Evolutionary conservation across 495 filamentous ascomycete species (phyloP).

Genomic region (Penicillium simplicissimum): DNA sequence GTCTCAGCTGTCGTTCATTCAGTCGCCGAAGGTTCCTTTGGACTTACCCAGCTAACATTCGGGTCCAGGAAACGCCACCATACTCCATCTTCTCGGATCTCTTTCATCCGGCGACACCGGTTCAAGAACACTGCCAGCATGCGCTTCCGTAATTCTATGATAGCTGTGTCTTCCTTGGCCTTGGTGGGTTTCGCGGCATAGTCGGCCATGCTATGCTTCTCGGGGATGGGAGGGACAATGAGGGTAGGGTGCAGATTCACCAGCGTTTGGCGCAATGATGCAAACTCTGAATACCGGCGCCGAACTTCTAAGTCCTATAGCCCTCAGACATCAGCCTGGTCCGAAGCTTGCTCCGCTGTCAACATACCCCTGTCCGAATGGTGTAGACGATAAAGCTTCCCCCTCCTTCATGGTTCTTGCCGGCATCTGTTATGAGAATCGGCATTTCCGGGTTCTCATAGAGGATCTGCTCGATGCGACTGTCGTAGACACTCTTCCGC

Average conservation of each 20-base stretch:
- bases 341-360: not conserved
- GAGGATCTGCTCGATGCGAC: slow-evolving; percentile 92
- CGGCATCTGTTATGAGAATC: slow-evolving; percentile 88
- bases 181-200: slow-evolving; percentile 97
- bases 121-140: slow-evolving; percentile 97
- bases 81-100: slow-evolving; percentile 89
- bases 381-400: slow-evolving; percentile 96
- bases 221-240: slow-evolving; percentile 93
- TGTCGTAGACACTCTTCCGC: slow-evolving; percentile 86
- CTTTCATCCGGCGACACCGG: slow-evolving; percentile 87
- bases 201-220: slow-evolving; percentile 98
- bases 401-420: slow-evolving; percentile 89
- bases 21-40: not conserved
- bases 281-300: slow-evolving; percentile 94
- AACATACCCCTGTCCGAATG: slow-evolving; percentile 81
- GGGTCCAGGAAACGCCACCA: slow-evolving; percentile 98
- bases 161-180: slow-evolving; percentile 93
- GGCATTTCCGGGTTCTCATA: slow-evolving; percentile 90
- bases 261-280: slow-evolving; percentile 84
- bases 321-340: slow-evolving; percentile 11
- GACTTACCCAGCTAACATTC: slow-evolving; percentile 92
- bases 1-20: not conserved
- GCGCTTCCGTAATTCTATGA: slow-evolving; percentile 92
- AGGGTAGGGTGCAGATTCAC: slow-evolving; percentile 90
- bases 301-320: slow-evolving; percentile 89